A percentile compares a stretch with the other conserved stretches of the same genome.
Conservation (phyloP, 2,329 filamentous ascomycete genomes). For the Diplodia corticola region DNA sequence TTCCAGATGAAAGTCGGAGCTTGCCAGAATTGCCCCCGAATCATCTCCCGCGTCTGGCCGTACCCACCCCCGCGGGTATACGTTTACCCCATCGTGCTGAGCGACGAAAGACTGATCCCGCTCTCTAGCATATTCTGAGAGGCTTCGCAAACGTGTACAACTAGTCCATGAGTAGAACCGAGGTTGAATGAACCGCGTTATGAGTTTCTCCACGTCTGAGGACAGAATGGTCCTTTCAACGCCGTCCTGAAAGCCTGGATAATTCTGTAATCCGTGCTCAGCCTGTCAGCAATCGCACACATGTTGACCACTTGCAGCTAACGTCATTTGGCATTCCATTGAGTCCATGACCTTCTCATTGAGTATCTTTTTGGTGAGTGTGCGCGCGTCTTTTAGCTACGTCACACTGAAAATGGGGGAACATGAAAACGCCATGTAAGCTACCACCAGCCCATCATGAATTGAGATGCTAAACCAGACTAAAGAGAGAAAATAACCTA, state of each 20-base stretch:
- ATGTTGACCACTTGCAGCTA: not conserved
- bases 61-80: not conserved
- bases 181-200: no score
- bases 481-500: conserved; percentile 41
- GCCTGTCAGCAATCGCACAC: not conserved
- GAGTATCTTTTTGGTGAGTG: conserved; percentile 23
- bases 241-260: not conserved
- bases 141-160: not conserved
- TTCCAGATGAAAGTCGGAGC: not conserved
- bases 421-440: conserved; percentile 34
- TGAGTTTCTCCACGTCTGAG: no score
- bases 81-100: not conserved
- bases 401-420: conserved; percentile 13
- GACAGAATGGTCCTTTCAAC: no score
- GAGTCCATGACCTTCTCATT: conserved; percentile 22
- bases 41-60: not conserved
- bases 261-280: not conserved
- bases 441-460: conserved; percentile 40
- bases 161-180: no score
- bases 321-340: conserved; percentile 20
- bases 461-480: conserved; percentile 28
- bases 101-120: not conserved
- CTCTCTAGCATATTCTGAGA: not conserved
- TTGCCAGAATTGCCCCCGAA: not conserved
- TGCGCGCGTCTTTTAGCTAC: conserved; percentile 22